Conservation (phyloP, 139 green algal genomes). For the Volvox africanus region DNA sequence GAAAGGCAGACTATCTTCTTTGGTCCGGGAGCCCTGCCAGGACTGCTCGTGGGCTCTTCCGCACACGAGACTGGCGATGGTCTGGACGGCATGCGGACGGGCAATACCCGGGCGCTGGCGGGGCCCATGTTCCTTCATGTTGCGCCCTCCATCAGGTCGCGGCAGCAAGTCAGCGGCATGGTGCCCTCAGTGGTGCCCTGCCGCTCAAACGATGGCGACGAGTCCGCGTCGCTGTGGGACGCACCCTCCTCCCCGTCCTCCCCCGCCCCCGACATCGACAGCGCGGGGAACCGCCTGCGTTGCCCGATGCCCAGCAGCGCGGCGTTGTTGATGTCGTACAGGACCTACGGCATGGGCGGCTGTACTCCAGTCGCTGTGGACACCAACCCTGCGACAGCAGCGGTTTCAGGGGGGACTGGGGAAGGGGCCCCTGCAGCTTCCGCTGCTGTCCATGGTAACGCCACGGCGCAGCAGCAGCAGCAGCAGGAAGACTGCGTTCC, state of each 20-base stretch:
- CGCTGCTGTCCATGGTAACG: too few species aligned
- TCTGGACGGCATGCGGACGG: background rate
- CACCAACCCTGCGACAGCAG: background rate
- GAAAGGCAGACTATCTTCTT: background rate
- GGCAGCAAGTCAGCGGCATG: background rate
- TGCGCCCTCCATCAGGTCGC: background rate
- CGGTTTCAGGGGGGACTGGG: background rate
- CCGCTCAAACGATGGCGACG: background rate
- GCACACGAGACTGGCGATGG: background rate
- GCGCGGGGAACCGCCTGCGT: background rate
- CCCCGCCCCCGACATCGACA: background rate
- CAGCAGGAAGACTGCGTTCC: background rate
- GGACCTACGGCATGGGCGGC: background rate
- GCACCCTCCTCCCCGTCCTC: background rate
- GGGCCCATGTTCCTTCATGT: conserved; percentile 6
- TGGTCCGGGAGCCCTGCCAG: background rate
- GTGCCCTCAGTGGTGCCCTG: background rate
- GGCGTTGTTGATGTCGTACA: background rate
- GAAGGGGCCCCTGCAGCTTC: too few species aligned
- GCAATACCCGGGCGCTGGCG: background rate
- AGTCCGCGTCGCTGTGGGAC: background rate
- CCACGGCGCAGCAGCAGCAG: background rate
- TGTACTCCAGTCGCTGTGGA: background rate
- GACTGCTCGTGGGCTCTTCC: background rate
- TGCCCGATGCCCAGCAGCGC: conserved; percentile 1